Evolutionary conservation across 176 grass and related monocot genomes (phyloP).

Genomic region (Tillandsia fasciculata): DNA sequence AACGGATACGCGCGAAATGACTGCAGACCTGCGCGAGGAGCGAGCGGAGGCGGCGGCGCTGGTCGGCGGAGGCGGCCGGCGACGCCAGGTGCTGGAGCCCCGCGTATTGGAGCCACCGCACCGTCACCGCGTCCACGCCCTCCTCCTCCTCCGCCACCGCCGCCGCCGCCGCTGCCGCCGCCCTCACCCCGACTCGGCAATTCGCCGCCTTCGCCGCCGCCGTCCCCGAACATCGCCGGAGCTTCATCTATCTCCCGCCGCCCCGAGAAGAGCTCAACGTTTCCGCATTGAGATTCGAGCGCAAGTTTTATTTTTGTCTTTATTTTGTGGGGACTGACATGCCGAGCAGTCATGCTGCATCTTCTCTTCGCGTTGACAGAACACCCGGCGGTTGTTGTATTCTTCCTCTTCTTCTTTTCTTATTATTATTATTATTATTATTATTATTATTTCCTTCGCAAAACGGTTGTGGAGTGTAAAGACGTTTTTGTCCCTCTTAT

Average conservation of each 20-base stretch:
- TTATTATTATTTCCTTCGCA: too few species aligned
- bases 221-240: constrained; percentile 4
- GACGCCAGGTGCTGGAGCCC: constrained; percentile 43
- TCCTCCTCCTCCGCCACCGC: constrained; percentile 5
- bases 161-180: neutral
- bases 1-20: neutral
- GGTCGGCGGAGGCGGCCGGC: constrained; percentile 22
- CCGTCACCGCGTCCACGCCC: constrained; percentile 31
- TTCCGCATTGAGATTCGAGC: neutral
- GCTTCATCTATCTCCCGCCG: constrained; percentile 13
- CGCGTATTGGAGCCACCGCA: constrained; percentile 41
- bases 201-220: neutral
- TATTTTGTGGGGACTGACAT: too few species aligned
- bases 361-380: too few species aligned
- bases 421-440: too few species aligned
- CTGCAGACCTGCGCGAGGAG: constrained; percentile 26
- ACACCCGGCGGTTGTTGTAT: too few species aligned
- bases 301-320: neutral
- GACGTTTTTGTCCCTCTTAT: too few species aligned
- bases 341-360: too few species aligned
- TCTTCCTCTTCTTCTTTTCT: too few species aligned
- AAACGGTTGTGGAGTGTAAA: too few species aligned
- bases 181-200: neutral
- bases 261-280: neutral
- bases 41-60: constrained; percentile 18